Evolutionary conservation across 495 filamentous ascomycete species (phyloP).

Genomic region (Terfezia claveryi): DNA sequence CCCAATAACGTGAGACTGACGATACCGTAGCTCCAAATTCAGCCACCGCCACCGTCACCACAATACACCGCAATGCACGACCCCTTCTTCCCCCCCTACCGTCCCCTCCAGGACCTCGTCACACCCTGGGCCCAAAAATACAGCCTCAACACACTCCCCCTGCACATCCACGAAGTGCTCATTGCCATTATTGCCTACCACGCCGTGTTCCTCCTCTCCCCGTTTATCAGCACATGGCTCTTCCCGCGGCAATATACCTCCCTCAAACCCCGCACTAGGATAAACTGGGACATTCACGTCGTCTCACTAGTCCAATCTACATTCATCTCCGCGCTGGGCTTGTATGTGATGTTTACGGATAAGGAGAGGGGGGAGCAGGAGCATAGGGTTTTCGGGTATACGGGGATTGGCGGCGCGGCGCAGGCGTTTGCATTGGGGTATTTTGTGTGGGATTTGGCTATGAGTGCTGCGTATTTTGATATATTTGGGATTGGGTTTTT

Average conservation of each 20-base stretch:
- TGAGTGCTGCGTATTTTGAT: constrained; percentile 46
- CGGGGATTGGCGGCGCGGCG: constrained; percentile 56
- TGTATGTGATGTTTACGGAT: constrained; percentile 69
- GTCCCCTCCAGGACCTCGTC: constrained; percentile 24
- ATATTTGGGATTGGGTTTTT: constrained; percentile 79
- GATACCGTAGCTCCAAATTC: no score
- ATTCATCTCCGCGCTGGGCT: constrained; percentile 51
- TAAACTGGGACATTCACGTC: constrained; percentile 95
- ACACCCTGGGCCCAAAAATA: constrained; percentile 37
- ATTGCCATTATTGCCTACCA: constrained; percentile 55
- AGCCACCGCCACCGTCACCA: not conserved
- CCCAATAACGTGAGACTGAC: no score
- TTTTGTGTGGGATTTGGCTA: constrained; percentile 75
- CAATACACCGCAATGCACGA: constrained; percentile 34
- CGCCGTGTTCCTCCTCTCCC: constrained; percentile 52
- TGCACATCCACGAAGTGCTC: constrained; percentile 78
- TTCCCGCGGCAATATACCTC: constrained; percentile 52
- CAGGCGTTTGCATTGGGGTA: constrained; percentile 79
- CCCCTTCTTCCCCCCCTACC: constrained; percentile 40
- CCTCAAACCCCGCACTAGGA: constrained; percentile 41
- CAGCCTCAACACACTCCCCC: constrained; percentile 44
- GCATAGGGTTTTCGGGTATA: constrained; percentile 80
- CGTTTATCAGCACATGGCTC: constrained; percentile 40
- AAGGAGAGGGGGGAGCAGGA: constrained; percentile 43
- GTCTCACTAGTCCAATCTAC: constrained; percentile 74